Conservation (phyloP, 1,284 basidiomycete species). For the Ustilago tritici region DNA sequence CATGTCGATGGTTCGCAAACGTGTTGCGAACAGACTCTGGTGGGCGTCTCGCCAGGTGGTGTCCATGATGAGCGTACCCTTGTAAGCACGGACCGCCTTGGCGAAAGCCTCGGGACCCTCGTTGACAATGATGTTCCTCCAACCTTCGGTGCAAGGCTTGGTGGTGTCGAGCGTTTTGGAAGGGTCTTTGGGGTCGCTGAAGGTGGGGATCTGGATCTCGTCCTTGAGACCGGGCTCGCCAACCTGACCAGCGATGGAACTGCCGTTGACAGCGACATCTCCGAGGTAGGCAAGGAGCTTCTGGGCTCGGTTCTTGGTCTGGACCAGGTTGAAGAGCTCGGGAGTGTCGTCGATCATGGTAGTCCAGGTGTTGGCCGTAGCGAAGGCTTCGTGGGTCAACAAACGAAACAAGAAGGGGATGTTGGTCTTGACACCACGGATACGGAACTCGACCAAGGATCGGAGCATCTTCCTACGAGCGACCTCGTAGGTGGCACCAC, state of each 20-base stretch:
- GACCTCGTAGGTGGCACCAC: slow-evolving; percentile 97
- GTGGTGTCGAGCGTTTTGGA: slow-evolving; percentile 81
- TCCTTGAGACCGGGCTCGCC: slow-evolving; percentile 95
- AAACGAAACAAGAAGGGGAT: slow-evolving; percentile 99
- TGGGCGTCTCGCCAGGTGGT: slow-evolving; percentile 99
- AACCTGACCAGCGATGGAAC: slow-evolving; percentile 90
- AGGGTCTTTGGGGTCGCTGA: slow-evolving; percentile 83
- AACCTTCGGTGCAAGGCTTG: slow-evolving; percentile 86
- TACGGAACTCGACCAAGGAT: slow-evolving; percentile 98
- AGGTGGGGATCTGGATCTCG: slow-evolving; percentile 85
- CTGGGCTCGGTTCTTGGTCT: slow-evolving; percentile 97
- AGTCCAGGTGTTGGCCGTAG: slow-evolving; percentile 95
- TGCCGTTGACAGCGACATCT: slow-evolving; percentile 97
- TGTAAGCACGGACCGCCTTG: slow-evolving; percentile 96
- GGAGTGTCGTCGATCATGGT: slow-evolving; percentile 92
- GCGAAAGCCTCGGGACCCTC: slow-evolving; percentile 98
- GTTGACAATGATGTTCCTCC: slow-evolving; percentile 99
- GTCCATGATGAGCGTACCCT: slow-evolving; percentile 78
- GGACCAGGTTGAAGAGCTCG: slow-evolving; percentile 97
- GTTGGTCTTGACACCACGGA: slow-evolving; percentile 96
- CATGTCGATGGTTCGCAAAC: slow-evolving; percentile 96
- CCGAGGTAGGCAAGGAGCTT: slow-evolving; percentile 97
- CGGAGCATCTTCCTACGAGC: slow-evolving; percentile 99
- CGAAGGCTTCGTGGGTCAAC: slow-evolving; percentile 96
- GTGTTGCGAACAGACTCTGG: slow-evolving; percentile 95